Evolutionary conservation across 2,329 filamentous ascomycete species (phyloP).

Genomic region (Neurospora crassa): DNA sequence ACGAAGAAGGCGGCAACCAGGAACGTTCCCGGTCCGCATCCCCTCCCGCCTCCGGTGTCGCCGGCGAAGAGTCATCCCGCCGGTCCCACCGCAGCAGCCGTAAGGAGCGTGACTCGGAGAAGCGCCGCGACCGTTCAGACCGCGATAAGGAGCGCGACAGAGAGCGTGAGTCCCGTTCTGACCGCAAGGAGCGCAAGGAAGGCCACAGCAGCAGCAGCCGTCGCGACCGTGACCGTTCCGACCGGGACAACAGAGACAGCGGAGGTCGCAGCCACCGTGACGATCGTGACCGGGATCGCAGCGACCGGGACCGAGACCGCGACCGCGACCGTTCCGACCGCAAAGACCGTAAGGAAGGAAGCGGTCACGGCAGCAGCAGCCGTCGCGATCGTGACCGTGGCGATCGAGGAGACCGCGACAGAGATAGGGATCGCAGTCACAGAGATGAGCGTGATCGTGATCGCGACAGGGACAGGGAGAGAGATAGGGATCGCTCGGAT

Average conservation of each 20-base stretch:
- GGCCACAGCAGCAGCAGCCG: conserved; percentile 14
- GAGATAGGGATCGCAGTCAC: conserved; percentile 29
- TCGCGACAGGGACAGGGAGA: conserved; percentile 29
- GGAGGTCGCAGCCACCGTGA: conserved; percentile 30
- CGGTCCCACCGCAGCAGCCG: conserved; percentile 50
- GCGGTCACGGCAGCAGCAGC: conserved; percentile 1
- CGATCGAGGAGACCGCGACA: conserved; percentile 35
- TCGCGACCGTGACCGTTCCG: conserved; percentile 20
- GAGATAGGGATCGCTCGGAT: conserved; percentile 31
- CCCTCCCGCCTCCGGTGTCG: conserved; percentile 25
- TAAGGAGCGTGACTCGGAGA: conserved; percentile 28
- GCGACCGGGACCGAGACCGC: conserved; percentile 26
- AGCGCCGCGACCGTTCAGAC: conserved; percentile 30
- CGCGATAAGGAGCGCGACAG: conserved; percentile 34
- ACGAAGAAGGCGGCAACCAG: conserved; percentile 30
- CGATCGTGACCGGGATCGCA: conserved; percentile 33
- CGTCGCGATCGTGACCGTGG: conserved; percentile 28
- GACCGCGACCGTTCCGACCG: background rate
- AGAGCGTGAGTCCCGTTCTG: conserved; percentile 20
- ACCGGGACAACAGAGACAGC: conserved; percentile 31
- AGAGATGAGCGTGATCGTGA: conserved; percentile 35
- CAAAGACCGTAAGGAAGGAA: conserved; percentile 20
- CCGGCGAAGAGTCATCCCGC: conserved; percentile 36
- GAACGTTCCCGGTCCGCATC: conserved; percentile 58
- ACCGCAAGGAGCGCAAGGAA: conserved; percentile 22